These are phyloP conservation scores for Phaseolus lunatus DNA, from an alignment of 306 rosid genomes.

Conservation along the genomic window DNA sequence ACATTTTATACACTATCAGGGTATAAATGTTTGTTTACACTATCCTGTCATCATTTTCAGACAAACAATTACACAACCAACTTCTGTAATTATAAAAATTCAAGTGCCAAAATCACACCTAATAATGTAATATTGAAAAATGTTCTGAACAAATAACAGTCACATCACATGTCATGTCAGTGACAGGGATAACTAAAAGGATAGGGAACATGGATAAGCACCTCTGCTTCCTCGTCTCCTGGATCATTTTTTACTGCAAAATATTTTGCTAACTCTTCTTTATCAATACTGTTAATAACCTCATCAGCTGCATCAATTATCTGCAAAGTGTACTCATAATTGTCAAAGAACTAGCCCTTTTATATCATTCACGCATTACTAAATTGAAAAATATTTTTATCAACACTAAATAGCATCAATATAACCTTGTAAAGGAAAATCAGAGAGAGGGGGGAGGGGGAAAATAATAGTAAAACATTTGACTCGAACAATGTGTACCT, in stretches of 20 bases:
- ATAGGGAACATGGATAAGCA: conserved; percentile 41
- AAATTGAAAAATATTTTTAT: conserved; percentile 8
- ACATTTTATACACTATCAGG: conserved; percentile 1
- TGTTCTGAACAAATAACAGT: conserved; percentile 29
- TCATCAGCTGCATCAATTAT: conserved; percentile 82
- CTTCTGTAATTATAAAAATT: conserved; percentile 22
- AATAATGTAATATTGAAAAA: conserved; percentile 24
- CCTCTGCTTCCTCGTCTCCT: conserved; percentile 91
- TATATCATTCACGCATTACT: not conserved
- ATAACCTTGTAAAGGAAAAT: conserved; percentile 9
- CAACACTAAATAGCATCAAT: conserved; percentile 2
- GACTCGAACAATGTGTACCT: conserved; percentile 57
- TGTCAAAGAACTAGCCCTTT: not conserved
- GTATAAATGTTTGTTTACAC: conserved; percentile 24
- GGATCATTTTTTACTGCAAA: conserved; percentile 74
- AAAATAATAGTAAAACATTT: conserved; percentile 14
- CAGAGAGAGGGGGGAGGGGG: not conserved
- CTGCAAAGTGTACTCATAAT: conserved; percentile 52
- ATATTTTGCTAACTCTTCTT: conserved; percentile 69
- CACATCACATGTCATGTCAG: not conserved
- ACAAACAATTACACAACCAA: conserved; percentile 13
- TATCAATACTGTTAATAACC: conserved; percentile 79
- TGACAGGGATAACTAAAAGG: conserved; percentile 16
- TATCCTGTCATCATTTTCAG: conserved; percentile 20
- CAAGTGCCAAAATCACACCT: conserved; percentile 30